Conservation (phyloP, 2,329 filamentous ascomycete genomes). For the Botrytis galanthina region DNA sequence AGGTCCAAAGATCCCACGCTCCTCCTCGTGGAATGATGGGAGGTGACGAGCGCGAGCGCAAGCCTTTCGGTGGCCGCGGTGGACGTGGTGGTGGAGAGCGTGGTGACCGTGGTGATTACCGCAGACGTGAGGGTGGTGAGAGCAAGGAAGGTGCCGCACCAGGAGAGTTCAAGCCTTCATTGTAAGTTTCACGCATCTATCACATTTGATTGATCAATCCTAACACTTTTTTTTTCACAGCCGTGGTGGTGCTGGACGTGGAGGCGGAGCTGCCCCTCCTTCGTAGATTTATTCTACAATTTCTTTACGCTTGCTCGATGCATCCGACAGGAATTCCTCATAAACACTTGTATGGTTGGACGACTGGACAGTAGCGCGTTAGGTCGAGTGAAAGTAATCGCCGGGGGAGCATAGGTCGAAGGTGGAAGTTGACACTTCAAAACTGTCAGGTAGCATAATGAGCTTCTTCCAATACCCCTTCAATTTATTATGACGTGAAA, state of each 20-base stretch:
- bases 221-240: slow-evolving; percentile 47
- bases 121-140: slow-evolving; percentile 75
- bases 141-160: slow-evolving; percentile 86
- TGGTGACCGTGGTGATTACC: slow-evolving; percentile 80
- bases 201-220: neutral
- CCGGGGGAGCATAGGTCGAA: slow-evolving; percentile 48
- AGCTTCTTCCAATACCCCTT: slow-evolving; percentile 39
- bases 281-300: slow-evolving; percentile 34
- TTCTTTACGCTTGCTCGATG: slow-evolving; percentile 38
- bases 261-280: slow-evolving; percentile 68
- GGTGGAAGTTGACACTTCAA: slow-evolving; percentile 44
- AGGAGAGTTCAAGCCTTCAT: slow-evolving; percentile 87
- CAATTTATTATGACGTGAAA: slow-evolving; percentile 20
- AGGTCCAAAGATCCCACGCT: slow-evolving; percentile 98
- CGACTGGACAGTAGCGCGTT: slow-evolving; percentile 48
- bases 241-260: slow-evolving; percentile 88
- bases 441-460: slow-evolving; percentile 41
- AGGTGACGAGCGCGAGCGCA: slow-evolving; percentile 75
- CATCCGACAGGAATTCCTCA: slow-evolving; percentile 39
- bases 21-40: slow-evolving; percentile 94
- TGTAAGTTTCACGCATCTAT: slow-evolving; percentile 54
- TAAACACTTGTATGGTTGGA: slow-evolving; percentile 39
- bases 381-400: slow-evolving; percentile 50
- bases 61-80: slow-evolving; percentile 77
- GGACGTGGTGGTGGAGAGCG: slow-evolving; percentile 62